Conservation (phyloP, 2,329 filamentous ascomycete genomes). For the Penicillium griseofulvum region DNA sequence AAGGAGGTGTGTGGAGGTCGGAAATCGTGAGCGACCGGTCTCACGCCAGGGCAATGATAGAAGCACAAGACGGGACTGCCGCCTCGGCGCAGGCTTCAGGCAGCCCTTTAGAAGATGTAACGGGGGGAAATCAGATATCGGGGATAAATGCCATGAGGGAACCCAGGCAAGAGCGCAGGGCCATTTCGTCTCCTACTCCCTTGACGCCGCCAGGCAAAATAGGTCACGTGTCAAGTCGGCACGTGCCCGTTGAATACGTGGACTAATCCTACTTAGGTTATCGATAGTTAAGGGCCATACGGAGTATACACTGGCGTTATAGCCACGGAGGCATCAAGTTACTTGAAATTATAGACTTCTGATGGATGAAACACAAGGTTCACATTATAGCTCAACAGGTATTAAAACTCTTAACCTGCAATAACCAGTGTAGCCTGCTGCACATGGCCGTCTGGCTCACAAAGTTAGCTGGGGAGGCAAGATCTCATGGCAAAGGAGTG, state of each 20-base stretch:
- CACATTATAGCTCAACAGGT: too few species aligned
- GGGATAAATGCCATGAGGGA: constrained; percentile 28
- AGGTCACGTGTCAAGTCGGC: constrained; percentile 18
- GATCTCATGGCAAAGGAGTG: background rate
- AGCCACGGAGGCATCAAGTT: too few species aligned
- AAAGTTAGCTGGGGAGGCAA: background rate
- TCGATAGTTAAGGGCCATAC: too few species aligned
- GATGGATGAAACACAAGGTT: too few species aligned
- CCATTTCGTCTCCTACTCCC: constrained; percentile 22
- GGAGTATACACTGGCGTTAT: background rate
- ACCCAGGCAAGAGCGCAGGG: constrained; percentile 22
- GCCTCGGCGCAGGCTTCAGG: constrained; percentile 31
- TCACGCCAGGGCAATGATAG: constrained; percentile 25
- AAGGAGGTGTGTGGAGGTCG: constrained; percentile 33
- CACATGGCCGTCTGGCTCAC: too few species aligned
- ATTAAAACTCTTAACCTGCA: too few species aligned
- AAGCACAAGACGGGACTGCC: constrained; percentile 30
- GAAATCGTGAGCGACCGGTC: constrained; percentile 29
- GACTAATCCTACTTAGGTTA: too few species aligned
- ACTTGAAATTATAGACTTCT: too few species aligned
- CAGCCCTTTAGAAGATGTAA: constrained; percentile 25
- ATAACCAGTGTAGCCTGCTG: too few species aligned
- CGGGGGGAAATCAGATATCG: constrained; percentile 21
- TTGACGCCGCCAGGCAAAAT: constrained; percentile 16
- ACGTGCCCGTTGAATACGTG: constrained; percentile 8